Conservation (phyloP, 495 filamentous ascomycete species). For the Xylaria sp. region DNA sequence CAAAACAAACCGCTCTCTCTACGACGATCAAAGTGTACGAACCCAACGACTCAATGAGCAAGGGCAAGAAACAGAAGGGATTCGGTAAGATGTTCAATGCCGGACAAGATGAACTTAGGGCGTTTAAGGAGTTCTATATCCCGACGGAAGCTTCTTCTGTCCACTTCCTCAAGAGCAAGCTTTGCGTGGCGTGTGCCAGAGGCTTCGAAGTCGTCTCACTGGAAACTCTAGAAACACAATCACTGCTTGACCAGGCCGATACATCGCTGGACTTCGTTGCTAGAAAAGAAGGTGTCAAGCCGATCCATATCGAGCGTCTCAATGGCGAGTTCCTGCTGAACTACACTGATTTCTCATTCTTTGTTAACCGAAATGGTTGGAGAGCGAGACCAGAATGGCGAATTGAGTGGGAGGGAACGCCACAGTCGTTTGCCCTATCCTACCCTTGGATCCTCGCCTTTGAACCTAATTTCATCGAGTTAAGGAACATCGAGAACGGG, state of each 20-base stretch:
- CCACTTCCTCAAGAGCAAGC: conserved; percentile 94
- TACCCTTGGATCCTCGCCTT: conserved; percentile 97
- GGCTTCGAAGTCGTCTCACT: conserved; percentile 98
- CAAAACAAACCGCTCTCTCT: conserved; percentile 86
- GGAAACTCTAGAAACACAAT: conserved; percentile 96
- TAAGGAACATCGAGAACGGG: conserved; percentile 90
- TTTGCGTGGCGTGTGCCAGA: conserved; percentile 93
- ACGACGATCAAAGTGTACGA: conserved; percentile 98
- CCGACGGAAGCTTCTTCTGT: conserved; percentile 95
- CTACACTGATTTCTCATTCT: conserved; percentile 98
- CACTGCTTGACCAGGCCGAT: conserved; percentile 95
- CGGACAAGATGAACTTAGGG: conserved; percentile 90
- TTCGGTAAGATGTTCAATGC: conserved; percentile 94
- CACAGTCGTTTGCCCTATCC: conserved; percentile 88
- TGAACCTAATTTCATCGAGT: conserved; percentile 98
- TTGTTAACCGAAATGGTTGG: conserved; percentile 99
- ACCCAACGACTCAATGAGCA: conserved; percentile 88
- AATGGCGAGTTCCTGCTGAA: conserved; percentile 97
- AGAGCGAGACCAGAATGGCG: conserved; percentile 93
- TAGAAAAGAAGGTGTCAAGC: conserved; percentile 88
- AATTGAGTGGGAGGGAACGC: conserved; percentile 95
- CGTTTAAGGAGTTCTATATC: conserved; percentile 99
- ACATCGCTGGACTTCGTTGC: conserved; percentile 97
- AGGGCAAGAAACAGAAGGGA: conserved; percentile 88
- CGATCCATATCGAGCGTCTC: conserved; percentile 97